Conservation (phyloP, 2,329 filamentous ascomycete genomes). For the Colletotrichum kahawae region DNA sequence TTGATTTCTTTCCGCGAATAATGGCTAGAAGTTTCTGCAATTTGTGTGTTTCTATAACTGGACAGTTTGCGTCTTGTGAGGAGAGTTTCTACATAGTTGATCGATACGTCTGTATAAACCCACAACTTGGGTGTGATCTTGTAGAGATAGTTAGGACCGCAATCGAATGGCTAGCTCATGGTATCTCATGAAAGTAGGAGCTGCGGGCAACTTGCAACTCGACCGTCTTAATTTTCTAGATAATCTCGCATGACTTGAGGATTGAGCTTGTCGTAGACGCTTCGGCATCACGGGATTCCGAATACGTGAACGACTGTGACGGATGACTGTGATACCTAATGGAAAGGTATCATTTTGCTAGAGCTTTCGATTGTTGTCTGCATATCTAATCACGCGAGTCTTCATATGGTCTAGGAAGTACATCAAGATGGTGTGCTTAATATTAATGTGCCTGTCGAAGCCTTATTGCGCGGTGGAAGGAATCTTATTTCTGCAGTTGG, state of each 20-base stretch:
- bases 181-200: too few relatives aligned
- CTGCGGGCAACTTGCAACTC: too few relatives aligned
- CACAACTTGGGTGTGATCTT: fast-evolving
- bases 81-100: fast-evolving
- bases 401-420: not conserved
- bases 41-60: too few relatives aligned
- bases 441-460: too few relatives aligned
- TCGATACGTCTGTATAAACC: too few relatives aligned
- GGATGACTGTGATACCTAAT: not conserved
- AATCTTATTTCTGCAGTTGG: not conserved
- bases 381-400: not conserved
- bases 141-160: not conserved
- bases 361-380: too few relatives aligned
- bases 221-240: too few relatives aligned
- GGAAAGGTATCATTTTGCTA: not conserved
- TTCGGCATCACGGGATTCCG: too few relatives aligned
- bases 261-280: not conserved
- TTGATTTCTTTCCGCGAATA: too few relatives aligned
- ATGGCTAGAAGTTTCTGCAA: too few relatives aligned
- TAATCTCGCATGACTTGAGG: not conserved
- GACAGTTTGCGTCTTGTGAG: fast-evolving
- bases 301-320: not conserved
- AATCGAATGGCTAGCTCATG: too few relatives aligned
- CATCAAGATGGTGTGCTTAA: fast-evolving
- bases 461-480: too few relatives aligned